Evolutionary conservation across 2,329 filamentous ascomycete species (phyloP), one percentile per base, ranked within the genome.

Genomic region (Botrytis medusae): DNA sequence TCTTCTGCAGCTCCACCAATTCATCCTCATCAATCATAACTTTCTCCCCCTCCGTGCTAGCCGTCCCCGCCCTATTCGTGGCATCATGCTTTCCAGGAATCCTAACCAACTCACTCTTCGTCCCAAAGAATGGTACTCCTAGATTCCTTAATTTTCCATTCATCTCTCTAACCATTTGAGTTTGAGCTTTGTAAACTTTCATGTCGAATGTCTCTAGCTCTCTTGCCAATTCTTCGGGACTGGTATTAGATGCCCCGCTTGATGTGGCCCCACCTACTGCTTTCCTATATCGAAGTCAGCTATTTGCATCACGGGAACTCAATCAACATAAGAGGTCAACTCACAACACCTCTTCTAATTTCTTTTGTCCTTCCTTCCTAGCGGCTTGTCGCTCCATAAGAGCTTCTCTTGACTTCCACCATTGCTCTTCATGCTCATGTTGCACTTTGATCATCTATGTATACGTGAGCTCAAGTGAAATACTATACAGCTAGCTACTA

Each of bases 71-170:
- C 74, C 48, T 40, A 57, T 60, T 37, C 18, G 51, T 37, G 20
- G 71, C 25, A 48, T 61, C 40, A 18, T 3, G 25, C 69, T 77
- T 81, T 22, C 79, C 80, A 4, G 81, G 76, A 34, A 85, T 74
- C 25, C 74, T 79, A 37, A 88, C 81, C 48, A 87, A 77, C 18
- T 84, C 82, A 59, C 81, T 77, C 72, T 83, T 83, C 42, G 87
- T 86, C 9, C 85, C 86, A 77, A 90, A 91, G 79, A 91, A 91
- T 0, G 89, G 89, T 51, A 91, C 85, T 14, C 87, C 88, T 46
- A 92, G 79, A 12, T 81, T 82, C 73, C 87, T 87, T 64, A 92
- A 80, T 75, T 89, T 87, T 1, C 81, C 80, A 10, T 83, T 84
- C 81, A 91, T 87, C 22, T 86, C 86, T n/a, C 84, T 83, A 0